Evolutionary conservation across 495 filamentous ascomycete species (phyloP).

Genomic region (Penicillium salamii): DNA sequence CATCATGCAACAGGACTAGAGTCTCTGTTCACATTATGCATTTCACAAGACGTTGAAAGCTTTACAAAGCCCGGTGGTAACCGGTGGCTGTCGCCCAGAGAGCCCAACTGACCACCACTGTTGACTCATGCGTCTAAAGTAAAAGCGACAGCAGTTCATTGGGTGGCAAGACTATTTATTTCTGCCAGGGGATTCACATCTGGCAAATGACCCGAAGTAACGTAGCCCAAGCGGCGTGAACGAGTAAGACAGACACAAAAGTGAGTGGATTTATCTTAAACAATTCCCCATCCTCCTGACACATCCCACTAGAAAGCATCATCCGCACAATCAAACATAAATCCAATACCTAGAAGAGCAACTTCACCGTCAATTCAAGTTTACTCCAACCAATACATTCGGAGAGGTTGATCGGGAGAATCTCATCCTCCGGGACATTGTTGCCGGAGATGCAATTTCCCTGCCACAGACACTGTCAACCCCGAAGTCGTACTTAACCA

Average conservation of each 20-base stretch:
- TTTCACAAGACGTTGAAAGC: background rate
- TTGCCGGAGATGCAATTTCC: background rate
- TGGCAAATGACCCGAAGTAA: background rate
- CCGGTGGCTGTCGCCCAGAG: background rate
- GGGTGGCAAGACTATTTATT: background rate
- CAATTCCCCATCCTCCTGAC: background rate
- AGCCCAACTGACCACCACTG: background rate
- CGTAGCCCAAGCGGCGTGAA: background rate
- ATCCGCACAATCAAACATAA: background rate
- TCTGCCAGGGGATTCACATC: background rate
- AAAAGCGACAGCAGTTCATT: background rate
- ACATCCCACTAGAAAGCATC: background rate
- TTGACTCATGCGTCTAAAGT: background rate
- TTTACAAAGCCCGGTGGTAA: background rate
- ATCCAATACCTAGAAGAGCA: background rate
- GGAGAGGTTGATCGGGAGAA: background rate
- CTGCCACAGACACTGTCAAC: slow-evolving; percentile 1
- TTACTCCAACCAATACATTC: background rate
- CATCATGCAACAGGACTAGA: background rate
- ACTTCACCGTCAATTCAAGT: background rate
- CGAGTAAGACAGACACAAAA: background rate
- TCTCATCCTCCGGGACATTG: background rate
- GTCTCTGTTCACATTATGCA: background rate
- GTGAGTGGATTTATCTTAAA: background rate
- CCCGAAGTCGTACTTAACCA: background rate